These are phyloP conservation scores for Podaxis sp. DNA, from an alignment of 768 basidiomycete genomes.

Conservation along the genomic window DNA sequence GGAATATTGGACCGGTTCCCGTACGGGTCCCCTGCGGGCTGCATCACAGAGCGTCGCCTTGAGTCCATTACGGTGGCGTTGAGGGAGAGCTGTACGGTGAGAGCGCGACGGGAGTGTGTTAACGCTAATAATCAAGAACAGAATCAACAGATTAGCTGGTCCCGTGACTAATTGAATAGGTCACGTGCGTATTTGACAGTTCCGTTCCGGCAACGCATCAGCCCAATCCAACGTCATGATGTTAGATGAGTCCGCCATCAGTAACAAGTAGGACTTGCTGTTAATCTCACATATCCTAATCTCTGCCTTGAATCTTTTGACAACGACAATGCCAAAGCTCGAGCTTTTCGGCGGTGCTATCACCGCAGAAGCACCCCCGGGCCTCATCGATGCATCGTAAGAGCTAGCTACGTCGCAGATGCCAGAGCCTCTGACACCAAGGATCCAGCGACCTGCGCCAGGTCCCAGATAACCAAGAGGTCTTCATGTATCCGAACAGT, in stretches of 20 bases:
- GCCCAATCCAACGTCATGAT: not conserved
- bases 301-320: not conserved
- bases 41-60: constrained; percentile 60
- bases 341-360: constrained; percentile 90
- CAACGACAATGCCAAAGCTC: constrained; percentile 18
- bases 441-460: constrained; percentile 59
- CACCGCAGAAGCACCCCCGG: constrained; percentile 49
- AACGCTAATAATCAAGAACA: not conserved
- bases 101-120: not conserved
- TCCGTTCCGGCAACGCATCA: not conserved
- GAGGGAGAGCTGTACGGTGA: not conserved
- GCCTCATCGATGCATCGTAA: constrained; percentile 85
- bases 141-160: not conserved
- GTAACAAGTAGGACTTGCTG: too few species aligned
- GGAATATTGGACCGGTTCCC: constrained; percentile 68
- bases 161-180: constrained; percentile 7
- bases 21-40: constrained; percentile 48
- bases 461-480: constrained; percentile 94
- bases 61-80: constrained; percentile 40
- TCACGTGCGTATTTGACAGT: constrained; percentile 1
- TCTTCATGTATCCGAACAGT: constrained; percentile 73
- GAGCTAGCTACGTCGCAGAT: constrained; percentile 25
- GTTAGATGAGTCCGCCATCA: too few species aligned
- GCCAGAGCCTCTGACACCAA: constrained; percentile 4
- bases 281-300: not conserved